Percentiles rank a stretch among this genome's conserved stretches.
Conservation (phyloP, 2,329 filamentous ascomycete species). For the Paraconiothyrium sp. region DNA sequence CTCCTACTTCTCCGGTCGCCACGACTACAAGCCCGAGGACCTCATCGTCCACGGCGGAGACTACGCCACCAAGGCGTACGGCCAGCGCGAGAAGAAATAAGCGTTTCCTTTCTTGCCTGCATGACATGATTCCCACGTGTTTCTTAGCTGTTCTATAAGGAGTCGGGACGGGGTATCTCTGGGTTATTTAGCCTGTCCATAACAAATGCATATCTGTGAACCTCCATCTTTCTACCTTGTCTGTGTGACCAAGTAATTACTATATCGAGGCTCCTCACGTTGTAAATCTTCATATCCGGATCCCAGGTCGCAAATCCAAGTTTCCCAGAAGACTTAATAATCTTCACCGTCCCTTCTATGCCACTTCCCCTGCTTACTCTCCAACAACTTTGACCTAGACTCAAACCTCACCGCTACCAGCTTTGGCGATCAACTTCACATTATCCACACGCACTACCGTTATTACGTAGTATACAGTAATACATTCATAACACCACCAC, state of each 20-base stretch:
- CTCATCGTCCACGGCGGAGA: slow-evolving; percentile 89
- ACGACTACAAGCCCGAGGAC: slow-evolving; percentile 90
- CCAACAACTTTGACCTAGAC: no score
- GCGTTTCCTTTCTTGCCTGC: neutral
- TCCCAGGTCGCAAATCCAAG: no score
- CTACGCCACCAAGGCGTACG: slow-evolving; percentile 95
- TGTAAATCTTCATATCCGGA: no score
- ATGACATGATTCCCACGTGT: slow-evolving; percentile 11
- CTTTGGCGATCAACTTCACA: no score
- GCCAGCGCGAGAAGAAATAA: slow-evolving; percentile 70
- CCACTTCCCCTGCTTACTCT: no score
- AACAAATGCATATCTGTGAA: slow-evolving; percentile 2
- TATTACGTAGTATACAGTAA: no score
- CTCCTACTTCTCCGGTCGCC: slow-evolving; percentile 85
- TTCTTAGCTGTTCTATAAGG: slow-evolving; percentile 10
- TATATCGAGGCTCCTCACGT: no score
- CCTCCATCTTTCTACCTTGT: neutral
- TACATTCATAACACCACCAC: no score
- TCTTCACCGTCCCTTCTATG: no score
- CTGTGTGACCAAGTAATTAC: neutral
- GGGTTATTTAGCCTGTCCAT: neutral
- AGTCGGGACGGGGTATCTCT: slow-evolving; percentile 8
- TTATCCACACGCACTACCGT: no score
- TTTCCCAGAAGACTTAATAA: no score
- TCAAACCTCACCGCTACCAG: no score